Conservation (phyloP, 1,284 basidiomycete genomes). For the Agroathelia rolfsii region DNA sequence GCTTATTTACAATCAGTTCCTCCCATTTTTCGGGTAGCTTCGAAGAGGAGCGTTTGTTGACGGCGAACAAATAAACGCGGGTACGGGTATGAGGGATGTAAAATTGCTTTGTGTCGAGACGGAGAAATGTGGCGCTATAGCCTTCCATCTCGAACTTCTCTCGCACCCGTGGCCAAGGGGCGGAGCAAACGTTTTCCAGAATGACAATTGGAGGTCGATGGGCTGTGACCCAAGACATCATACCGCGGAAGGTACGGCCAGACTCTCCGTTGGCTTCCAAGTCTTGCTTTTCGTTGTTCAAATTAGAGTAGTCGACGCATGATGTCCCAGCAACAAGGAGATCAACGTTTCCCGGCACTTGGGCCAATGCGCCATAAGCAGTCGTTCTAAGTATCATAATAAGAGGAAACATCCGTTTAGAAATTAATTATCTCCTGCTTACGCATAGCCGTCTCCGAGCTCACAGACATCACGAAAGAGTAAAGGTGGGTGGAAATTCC, state of each 20-base stretch:
- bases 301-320: slow-evolving; percentile 92
- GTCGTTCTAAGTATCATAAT: slow-evolving; percentile 51
- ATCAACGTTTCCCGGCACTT: slow-evolving; percentile 88
- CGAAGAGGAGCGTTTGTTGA: slow-evolving; percentile 50
- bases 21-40: slow-evolving; percentile 67
- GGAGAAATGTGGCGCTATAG: slow-evolving; percentile 66
- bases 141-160: slow-evolving; percentile 67
- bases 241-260: slow-evolving; percentile 82
- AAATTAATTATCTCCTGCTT: slow-evolving; percentile 19
- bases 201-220: slow-evolving; percentile 87
- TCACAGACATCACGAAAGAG: slow-evolving; percentile 94
- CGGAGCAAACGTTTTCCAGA: slow-evolving; percentile 88
- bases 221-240: slow-evolving; percentile 87
- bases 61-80: slow-evolving; percentile 79
- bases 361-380: slow-evolving; percentile 80
- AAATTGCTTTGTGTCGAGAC: slow-evolving; percentile 87
- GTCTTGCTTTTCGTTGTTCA: slow-evolving; percentile 89
- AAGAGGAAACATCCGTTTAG: slow-evolving; percentile 9
- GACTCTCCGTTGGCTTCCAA: slow-evolving; percentile 85
- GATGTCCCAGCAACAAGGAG: slow-evolving; percentile 88
- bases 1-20: slow-evolving; percentile 44
- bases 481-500: slow-evolving; percentile 87
- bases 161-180: slow-evolving; percentile 78
- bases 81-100: slow-evolving; percentile 94
- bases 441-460: slow-evolving; percentile 72